Base-by-base conservation (phyloP, 176 grass and related monocot species). In the Hordeum marinum region DNA sequence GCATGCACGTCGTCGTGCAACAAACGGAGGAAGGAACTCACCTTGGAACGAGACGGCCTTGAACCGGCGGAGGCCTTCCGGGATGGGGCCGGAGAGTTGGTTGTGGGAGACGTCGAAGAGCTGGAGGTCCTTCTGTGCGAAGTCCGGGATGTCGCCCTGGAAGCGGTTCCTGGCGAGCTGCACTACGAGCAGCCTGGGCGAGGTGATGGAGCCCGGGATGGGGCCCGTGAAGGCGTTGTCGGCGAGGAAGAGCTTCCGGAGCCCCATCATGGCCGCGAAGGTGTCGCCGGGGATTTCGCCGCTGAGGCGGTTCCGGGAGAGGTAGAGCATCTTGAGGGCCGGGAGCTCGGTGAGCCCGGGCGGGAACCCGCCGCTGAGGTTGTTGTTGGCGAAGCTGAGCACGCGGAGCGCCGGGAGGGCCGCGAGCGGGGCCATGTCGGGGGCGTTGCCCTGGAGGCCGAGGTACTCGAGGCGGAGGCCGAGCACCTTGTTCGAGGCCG, bases 341-440 rank as follows among this genome's bases (percentile, higher is more conserved):
- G 80, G 71, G 32, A 98, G 87, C 13, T 15, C 10, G 31, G 89
- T 64, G 29, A 98, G 15, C 4, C 72, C 18, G 46, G 92, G 81
- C 10, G 96, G 96, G 67, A 98, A 83, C 27, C 83, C 12, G 5
- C 96, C 96, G 0, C 72, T 75, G 64, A 98, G 89, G 55, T 62
- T 78, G 87, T 98, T 98, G 74, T 79, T 75, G 11, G 78, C 77
- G 27, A 98, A 77, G 85, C 96, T 98, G 66, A 98, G 87, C 36
- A 89, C 76, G 6, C 96, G 96, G 25, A 98, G 91, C 1, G 36
- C 40, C 4, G n/a, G 75, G 8, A 98, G 83, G 1, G 21, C 76
- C 0, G 60, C 81, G 34, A 98, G 92, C 46, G 54, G 21, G 10
- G 27, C 4, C 8, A 93, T 29, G 59, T 67, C 61, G n/a, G 92